A percentile compares a stretch with the other conserved stretches of the same genome.
Conservation (phyloP, 257 asterid genomes). For the Eucommia ulmoides region DNA sequence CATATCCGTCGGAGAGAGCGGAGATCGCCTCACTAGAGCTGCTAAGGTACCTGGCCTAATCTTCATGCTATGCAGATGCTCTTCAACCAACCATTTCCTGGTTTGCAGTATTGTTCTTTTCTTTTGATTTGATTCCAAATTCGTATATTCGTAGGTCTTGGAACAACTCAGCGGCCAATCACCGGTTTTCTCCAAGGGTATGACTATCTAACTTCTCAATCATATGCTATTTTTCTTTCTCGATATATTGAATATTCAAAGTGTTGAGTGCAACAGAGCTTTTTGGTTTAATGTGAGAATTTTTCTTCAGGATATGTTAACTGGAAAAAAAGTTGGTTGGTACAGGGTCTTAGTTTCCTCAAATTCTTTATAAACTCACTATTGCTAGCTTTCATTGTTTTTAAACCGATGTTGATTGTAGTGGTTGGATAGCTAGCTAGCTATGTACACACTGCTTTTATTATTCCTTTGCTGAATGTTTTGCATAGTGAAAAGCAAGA, state of each 20-base stretch:
- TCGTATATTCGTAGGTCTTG: constrained; percentile 23
- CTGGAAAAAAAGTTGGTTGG: too few species aligned
- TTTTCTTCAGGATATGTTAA: too few species aligned
- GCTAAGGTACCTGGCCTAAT: constrained; percentile 26
- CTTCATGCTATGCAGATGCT: neutral
- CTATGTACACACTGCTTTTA: too few species aligned
- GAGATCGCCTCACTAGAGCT: constrained; percentile 55
- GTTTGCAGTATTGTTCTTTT: neutral
- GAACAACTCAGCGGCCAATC: constrained; percentile 49
- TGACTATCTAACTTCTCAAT: neutral
- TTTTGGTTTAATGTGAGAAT: too few species aligned
- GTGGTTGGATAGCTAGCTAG: too few species aligned
- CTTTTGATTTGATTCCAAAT: neutral
- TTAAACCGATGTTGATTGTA: too few species aligned
- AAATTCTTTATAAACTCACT: too few species aligned
- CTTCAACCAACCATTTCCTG: neutral
- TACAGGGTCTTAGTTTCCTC: too few species aligned
- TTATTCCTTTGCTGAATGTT: too few species aligned
- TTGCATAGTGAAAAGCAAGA: too few species aligned
- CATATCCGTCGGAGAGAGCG: constrained; percentile 62
- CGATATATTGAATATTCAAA: neutral
- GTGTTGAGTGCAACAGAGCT: too few species aligned
- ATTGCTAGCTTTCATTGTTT: too few species aligned
- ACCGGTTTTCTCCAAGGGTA: constrained; percentile 60
- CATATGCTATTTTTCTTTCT: neutral